Conservation (phyloP, 495 filamentous ascomycete species). For the Cercophora scortea region DNA sequence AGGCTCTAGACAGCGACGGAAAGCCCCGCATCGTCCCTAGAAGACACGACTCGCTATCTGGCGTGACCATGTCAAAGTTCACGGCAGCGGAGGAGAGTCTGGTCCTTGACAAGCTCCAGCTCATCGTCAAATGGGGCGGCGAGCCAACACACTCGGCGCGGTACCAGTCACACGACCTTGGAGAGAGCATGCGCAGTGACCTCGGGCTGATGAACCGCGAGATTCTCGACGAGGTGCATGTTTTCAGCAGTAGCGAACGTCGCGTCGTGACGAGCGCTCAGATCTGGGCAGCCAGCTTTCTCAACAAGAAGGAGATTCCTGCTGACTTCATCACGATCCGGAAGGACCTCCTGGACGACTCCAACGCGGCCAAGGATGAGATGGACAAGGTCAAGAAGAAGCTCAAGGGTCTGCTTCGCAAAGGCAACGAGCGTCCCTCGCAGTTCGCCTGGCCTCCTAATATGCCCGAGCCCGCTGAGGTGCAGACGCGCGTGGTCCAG, state of each 20-base stretch:
- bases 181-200: conserved; percentile 92
- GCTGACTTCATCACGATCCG: conserved; percentile 78
- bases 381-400: conserved; percentile 99
- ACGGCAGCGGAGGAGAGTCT: conserved; percentile 84
- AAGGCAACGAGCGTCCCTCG: conserved; percentile 78
- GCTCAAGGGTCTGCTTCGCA: conserved; percentile 80
- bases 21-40: conserved; percentile 36
- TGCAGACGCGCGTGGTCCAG: conserved; percentile 84
- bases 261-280: conserved; percentile 92
- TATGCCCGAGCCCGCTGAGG: conserved; percentile 85
- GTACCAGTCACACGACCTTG: conserved; percentile 90
- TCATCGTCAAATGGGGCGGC: conserved; percentile 98
- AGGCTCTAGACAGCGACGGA: conserved; percentile 1
- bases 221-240: conserved; percentile 77
- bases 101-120: conserved; percentile 86
- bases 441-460: conserved; percentile 98
- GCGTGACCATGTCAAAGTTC: conserved; percentile 79
- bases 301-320: conserved; percentile 77
- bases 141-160: conserved; percentile 96
- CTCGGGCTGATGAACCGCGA: conserved; percentile 88
- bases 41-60: conserved; percentile 75
- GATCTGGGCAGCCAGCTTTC: conserved; percentile 89
- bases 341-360: conserved; percentile 93
- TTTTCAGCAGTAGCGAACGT: conserved; percentile 91
- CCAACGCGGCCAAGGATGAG: conserved; percentile 98